A percentile compares a stretch with the other conserved stretches of the same genome.
Conservation (phyloP, 2,329 filamentous ascomycete species). For the Fusarium illudens region DNA sequence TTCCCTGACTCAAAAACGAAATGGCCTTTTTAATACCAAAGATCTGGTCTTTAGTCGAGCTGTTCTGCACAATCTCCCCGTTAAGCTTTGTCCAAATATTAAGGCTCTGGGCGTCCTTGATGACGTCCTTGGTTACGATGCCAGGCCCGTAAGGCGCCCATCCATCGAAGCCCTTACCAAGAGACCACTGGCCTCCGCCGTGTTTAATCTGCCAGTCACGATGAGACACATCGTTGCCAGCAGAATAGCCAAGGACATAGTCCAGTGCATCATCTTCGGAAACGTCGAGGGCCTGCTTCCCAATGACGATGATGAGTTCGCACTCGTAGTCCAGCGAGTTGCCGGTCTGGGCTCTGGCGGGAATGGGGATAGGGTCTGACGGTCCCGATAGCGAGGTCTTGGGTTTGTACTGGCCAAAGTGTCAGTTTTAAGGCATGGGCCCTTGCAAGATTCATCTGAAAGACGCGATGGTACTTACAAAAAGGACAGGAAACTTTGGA, state of each 20-base stretch:
- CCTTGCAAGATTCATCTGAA: too few relatives aligned
- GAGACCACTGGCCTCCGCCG: not conserved
- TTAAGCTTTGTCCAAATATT: not conserved
- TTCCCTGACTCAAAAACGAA: not conserved
- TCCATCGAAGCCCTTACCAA: not conserved
- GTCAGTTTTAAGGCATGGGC: not conserved
- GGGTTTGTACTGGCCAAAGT: not conserved
- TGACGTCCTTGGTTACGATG: not conserved
- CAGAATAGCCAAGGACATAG: not conserved
- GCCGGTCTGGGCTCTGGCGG: not conserved
- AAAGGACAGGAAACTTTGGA: not conserved
- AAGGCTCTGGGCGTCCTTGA: not conserved
- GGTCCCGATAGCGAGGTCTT: not conserved
- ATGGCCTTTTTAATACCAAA: not conserved
- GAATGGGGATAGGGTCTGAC: not conserved
- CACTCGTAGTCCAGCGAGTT: not conserved
- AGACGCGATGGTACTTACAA: too few relatives aligned
- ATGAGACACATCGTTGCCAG: not conserved
- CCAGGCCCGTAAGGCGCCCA: not conserved
- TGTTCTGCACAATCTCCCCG: not conserved
- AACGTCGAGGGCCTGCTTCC: not conserved
- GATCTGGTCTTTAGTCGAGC: not conserved
- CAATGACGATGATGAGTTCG: not conserved
- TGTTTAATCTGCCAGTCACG: not conserved
- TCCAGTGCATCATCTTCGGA: not conserved